Percentiles rank a stretch among this genome's conserved stretches.
These are phyloP conservation scores for Sugiyamaella qingdaonensis DNA, from an alignment of 805 yeast species.

Conservation along the genomic window DNA sequence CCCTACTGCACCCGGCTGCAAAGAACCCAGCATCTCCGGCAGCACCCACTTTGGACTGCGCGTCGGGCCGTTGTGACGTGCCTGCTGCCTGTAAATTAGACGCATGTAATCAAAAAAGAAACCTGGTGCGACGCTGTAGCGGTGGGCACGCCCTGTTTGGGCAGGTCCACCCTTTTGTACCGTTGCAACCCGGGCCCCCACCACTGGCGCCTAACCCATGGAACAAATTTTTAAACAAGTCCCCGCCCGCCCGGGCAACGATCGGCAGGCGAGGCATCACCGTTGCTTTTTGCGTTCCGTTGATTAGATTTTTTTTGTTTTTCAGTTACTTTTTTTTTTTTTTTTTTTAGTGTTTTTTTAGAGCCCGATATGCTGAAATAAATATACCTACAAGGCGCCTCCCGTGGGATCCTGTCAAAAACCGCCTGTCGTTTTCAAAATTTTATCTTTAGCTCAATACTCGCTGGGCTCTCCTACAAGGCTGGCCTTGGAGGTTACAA, in stretches of 20 bases:
- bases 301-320: slow-evolving; percentile 2
- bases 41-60: too few relatives aligned
- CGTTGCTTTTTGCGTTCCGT: slow-evolving; percentile 4
- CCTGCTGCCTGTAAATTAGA: too few relatives aligned
- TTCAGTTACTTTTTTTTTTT: slow-evolving; percentile 2
- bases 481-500: slow-evolving; percentile 1
- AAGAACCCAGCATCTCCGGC: background rate
- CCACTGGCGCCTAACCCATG: slow-evolving; percentile 4
- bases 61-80: too few relatives aligned
- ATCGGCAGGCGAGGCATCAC: background rate
- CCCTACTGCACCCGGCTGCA: background rate
- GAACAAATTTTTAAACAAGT: background rate
- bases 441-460: background rate
- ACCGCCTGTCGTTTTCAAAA: background rate
- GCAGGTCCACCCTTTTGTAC: too few relatives aligned
- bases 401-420: background rate
- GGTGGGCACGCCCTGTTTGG: too few relatives aligned
- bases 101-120: too few relatives aligned
- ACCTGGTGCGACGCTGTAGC: too few relatives aligned
- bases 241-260: background rate
- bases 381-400: background rate
- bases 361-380: background rate
- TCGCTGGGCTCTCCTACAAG: slow-evolving; percentile 3
- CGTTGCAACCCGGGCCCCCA: too few relatives aligned
- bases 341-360: background rate